phyloP scores from a whole-genome alignment of 306 rosid genomes.

The Fagus crenata region DNA sequence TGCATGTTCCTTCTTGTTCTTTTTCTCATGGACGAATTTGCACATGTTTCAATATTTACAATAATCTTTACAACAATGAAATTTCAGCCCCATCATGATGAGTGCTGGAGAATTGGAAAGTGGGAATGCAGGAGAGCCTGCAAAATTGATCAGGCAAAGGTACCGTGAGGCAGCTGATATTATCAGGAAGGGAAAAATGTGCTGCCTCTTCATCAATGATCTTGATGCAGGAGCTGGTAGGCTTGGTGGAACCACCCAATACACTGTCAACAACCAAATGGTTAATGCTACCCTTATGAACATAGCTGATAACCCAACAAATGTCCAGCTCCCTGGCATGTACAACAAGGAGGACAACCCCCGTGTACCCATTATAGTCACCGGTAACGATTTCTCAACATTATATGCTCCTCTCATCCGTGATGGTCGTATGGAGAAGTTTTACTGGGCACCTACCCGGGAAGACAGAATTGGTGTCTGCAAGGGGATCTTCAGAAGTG shows the following conservation, averaged over 20 bases:
- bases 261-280: constrained; percentile 99
- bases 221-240: constrained; percentile 99
- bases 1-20: constrained; percentile 9
- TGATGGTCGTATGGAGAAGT: constrained; percentile 99
- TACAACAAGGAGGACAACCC: constrained; percentile 98
- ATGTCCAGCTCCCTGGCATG: constrained; percentile 97
- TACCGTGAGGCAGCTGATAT: constrained; percentile 96
- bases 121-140: constrained; percentile 98
- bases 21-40: background rate
- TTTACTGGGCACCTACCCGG: constrained; percentile 97
- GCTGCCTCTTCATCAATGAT: constrained; percentile 86
- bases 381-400: constrained; percentile 96
- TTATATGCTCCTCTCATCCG: constrained; percentile 96
- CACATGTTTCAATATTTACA: background rate
- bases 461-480: constrained; percentile 92
- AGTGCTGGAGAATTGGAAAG: constrained; percentile 99
- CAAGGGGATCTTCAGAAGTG: constrained; percentile 74
- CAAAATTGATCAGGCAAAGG: constrained; percentile 88
- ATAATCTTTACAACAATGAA: background rate
- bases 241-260: constrained; percentile 92
- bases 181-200: constrained; percentile 91
- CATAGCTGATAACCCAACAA: constrained; percentile 95
- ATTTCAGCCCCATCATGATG: constrained; percentile 95
- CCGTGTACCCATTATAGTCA: constrained; percentile 93
- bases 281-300: constrained; percentile 99